Base-by-base conservation (phyloP, 345 rosid species). In the Sisymbrium altissimum region DNA sequence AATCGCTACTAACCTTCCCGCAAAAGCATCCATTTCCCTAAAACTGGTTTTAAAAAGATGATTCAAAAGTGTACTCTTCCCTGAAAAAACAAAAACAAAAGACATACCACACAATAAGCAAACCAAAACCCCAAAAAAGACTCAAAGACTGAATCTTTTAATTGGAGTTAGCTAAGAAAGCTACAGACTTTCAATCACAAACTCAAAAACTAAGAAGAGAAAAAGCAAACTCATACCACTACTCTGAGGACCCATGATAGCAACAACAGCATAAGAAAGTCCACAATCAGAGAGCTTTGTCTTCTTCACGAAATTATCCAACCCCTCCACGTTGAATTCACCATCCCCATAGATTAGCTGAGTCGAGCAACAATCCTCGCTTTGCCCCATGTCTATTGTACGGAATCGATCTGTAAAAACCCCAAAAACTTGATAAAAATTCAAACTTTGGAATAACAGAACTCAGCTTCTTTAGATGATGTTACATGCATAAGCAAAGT, bases 201-300 rank as follows among this genome's bases (percentile, higher is more conserved):
- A 44, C 57, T 56, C 32, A 48, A 49, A 33, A 49, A n/a, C 8
- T n/a, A 64, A 53, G 23, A 60, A 19, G 0, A 60, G 0, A 60
- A 39, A 3, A 65, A n/a, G 3, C 7, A 49, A 72, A 27, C 2
- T 39, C 76, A 40, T 78, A 89, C 93, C 93, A 66, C 93, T 88
- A 74, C 96, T 88, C 19, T 88, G 91, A n/a, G 96, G 96, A 57
- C 96, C 93, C 93, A 90, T 86, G 86, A 88, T 75, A 6, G 96
- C 93, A 60, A 90, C 96, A 25, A 90, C 90, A 3, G 93, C 87
- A 61, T 90, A 90, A 41, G 96, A 90, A 60, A 88, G 91, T 32
- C 96, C 93, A n/a, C 89, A 80, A 14, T 82, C 64, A 67, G 80
- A 64, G 13, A 90, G 83, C 66, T 80, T 82, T 4, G 88, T 84